Evolutionary conservation across 192 early-diverging fungal genomes (phyloP).

Genomic region (Mortierella alpina): DNA sequence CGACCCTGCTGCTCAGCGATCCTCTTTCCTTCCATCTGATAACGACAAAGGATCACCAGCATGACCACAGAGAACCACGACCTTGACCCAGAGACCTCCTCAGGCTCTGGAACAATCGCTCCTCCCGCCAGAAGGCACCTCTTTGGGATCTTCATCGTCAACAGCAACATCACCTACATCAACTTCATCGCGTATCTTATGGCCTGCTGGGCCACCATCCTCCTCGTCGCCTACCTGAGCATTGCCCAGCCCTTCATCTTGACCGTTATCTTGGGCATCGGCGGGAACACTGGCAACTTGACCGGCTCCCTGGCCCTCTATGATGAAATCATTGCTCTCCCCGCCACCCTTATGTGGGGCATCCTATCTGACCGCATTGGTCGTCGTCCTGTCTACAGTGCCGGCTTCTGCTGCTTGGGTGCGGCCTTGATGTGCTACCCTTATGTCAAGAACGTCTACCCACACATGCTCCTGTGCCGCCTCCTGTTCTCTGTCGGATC

Average conservation of each 20-base stretch:
- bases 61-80: too few species aligned
- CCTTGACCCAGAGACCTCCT: too few species aligned
- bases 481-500: constrained; percentile 77
- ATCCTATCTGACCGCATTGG: constrained; percentile 69
- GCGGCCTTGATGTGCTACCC: constrained; percentile 63
- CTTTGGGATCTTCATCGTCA: constrained; percentile 49
- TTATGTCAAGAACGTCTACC: constrained; percentile 65
- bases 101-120: neutral
- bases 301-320: constrained; percentile 72
- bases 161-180: constrained; percentile 29
- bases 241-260: constrained; percentile 57
- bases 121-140: constrained; percentile 8
- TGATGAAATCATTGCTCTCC: constrained; percentile 70
- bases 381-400: constrained; percentile 63
- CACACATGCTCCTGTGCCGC: constrained; percentile 66
- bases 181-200: constrained; percentile 38
- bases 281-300: constrained; percentile 36
- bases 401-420: constrained; percentile 64
- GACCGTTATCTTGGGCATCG: constrained; percentile 32
- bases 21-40: too few species aligned
- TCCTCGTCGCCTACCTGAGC: constrained; percentile 48
- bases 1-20: too few species aligned
- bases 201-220: constrained; percentile 26
- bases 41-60: too few species aligned
- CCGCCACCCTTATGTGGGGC: constrained; percentile 69